Evolutionary conservation across 768 basidiomycete genomes (phyloP).

Genomic region (Sporobolomyces roseus): DNA sequence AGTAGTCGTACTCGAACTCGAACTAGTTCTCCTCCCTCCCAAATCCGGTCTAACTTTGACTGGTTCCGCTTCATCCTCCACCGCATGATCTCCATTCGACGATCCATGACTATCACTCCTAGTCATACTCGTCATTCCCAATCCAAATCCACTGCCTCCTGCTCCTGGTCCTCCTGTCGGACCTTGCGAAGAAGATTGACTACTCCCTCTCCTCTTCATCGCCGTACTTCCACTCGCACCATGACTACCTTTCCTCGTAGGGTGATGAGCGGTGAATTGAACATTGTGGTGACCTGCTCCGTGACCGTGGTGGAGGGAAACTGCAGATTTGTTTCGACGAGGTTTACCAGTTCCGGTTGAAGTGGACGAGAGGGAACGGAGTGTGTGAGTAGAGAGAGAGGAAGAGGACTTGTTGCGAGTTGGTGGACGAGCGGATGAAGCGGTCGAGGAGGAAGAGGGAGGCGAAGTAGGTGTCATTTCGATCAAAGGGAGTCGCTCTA

Average conservation of each 20-base stretch:
- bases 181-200: constrained; percentile 2
- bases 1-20: constrained; percentile 25
- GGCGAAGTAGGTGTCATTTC: constrained; percentile 33
- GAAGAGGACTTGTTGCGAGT: constrained; percentile 37
- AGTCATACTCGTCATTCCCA: constrained; percentile 38
- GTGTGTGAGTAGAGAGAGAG: constrained; percentile 30
- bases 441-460: background rate
- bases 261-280: constrained; percentile 13
- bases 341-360: constrained; percentile 23
- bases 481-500: no score
- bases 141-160: constrained; percentile 16
- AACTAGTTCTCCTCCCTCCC: constrained; percentile 11
- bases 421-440: constrained; percentile 1
- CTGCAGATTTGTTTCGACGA: constrained; percentile 33
- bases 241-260: background rate
- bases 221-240: background rate
- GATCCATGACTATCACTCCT: background rate
- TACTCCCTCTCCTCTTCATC: constrained; percentile 22
- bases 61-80: background rate
- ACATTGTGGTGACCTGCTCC: constrained; percentile 25
- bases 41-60: constrained; percentile 3
- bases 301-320: constrained; percentile 16
- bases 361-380: constrained; percentile 27
- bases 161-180: constrained; percentile 4
- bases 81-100: background rate